phyloP scores from a whole-genome alignment of 176 grass and related monocot genomes.

The Puccinellia tenuiflora region DNA sequence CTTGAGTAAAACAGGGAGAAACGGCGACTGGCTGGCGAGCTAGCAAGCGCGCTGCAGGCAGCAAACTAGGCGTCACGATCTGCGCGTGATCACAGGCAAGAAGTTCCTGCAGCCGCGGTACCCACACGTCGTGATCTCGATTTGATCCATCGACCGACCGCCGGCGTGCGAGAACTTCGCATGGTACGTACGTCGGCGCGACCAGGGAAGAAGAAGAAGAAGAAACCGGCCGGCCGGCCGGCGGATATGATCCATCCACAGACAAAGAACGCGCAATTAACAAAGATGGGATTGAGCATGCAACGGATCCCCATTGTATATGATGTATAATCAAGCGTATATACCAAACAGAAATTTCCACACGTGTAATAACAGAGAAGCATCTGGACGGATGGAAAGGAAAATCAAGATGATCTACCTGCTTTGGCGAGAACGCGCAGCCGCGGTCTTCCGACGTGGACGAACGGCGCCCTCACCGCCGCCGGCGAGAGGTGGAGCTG shows the following conservation, averaged over 20 bases:
- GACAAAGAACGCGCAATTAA: not conserved
- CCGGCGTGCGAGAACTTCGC: not conserved
- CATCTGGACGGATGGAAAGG: not conserved
- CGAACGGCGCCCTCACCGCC: not conserved
- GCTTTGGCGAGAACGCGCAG: not conserved
- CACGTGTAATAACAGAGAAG: too few species aligned
- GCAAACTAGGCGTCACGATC: not conserved
- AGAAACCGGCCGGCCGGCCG: not conserved
- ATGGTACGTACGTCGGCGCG: not conserved
- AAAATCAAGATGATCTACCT: not conserved
- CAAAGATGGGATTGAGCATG: not conserved
- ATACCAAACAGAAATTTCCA: not conserved
- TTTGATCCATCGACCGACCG: not conserved
- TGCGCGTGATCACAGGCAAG: not conserved
- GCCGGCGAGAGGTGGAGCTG: slow-evolving; percentile 2
- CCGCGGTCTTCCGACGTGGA: not conserved
- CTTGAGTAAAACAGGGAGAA: not conserved
- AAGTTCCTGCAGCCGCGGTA: not conserved
- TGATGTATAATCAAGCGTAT: not conserved
- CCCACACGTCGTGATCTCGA: not conserved
- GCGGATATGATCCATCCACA: not conserved
- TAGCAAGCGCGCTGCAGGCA: not conserved
- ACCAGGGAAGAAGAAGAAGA: not conserved
- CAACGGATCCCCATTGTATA: not conserved
- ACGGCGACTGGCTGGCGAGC: not conserved